These are phyloP conservation scores for Hylodesmum podocarpum DNA, from an alignment of 306 rosid genomes.

Conservation along the genomic window DNA sequence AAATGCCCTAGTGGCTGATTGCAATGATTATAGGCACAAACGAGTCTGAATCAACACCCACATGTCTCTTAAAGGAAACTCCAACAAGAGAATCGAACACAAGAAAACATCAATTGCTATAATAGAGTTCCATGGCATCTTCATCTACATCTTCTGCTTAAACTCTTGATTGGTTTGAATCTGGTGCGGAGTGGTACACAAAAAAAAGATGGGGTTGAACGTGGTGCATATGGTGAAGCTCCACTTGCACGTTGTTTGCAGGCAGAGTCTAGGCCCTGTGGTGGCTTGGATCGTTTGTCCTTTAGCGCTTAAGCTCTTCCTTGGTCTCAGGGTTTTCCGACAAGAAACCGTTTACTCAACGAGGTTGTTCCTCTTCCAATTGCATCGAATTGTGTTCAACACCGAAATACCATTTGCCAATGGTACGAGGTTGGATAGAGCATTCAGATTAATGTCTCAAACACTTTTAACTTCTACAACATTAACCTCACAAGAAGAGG, in stretches of 20 bases:
- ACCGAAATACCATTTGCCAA: neutral
- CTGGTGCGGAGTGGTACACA: neutral
- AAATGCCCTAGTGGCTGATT: too few species aligned
- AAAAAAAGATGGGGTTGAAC: constrained; percentile 34
- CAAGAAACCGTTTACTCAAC: constrained; percentile 24
- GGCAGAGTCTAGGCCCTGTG: constrained; percentile 24
- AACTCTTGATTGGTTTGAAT: neutral
- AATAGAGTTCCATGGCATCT: neutral
- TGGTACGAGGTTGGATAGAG: constrained; percentile 37
- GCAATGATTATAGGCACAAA: too few species aligned
- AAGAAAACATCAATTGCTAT: neutral
- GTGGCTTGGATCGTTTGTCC: constrained; percentile 39
- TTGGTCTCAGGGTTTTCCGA: constrained; percentile 26
- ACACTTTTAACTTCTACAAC: neutral
- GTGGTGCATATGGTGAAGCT: constrained; percentile 23
- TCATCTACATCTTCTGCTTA: neutral
- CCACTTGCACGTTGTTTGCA: neutral
- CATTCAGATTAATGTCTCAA: constrained; percentile 28
- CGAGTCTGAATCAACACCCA: too few species aligned
- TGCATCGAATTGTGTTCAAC: constrained; percentile 38
- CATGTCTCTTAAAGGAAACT: neutral
- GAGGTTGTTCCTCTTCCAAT: constrained; percentile 50
- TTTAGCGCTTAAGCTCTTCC: constrained; percentile 33
- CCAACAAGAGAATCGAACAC: neutral
- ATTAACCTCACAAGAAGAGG: neutral